phyloP scores from a whole-genome alignment of 2,329 filamentous ascomycete species.

The Microcyclosporella mali region DNA sequence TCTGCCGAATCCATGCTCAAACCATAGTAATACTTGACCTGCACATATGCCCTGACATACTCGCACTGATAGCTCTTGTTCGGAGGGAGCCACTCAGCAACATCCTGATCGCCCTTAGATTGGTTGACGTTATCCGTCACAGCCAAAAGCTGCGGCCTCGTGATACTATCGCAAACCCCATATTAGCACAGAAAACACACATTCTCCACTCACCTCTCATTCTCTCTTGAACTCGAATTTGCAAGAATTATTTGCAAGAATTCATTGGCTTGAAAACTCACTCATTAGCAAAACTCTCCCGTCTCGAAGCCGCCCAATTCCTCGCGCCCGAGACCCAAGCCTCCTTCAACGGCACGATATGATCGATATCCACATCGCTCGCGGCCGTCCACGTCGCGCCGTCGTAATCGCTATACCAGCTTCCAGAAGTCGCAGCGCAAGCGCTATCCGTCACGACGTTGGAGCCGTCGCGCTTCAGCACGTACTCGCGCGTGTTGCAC shows the following conservation, averaged over 20 bases:
- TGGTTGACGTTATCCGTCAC: slow-evolving; percentile 74
- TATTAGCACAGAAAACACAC: neutral
- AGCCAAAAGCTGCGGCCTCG: slow-evolving; percentile 68
- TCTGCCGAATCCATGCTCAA: slow-evolving; percentile 66
- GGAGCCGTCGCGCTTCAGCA: slow-evolving; percentile 67
- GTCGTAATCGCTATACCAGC: slow-evolving; percentile 68
- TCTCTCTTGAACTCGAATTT: no score
- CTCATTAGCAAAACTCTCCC: slow-evolving; percentile 61
- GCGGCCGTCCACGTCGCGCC: slow-evolving; percentile 63
- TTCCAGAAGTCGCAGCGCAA: slow-evolving; percentile 60
- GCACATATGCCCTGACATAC: slow-evolving; percentile 70
- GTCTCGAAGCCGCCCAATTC: slow-evolving; percentile 61
- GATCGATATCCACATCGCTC: slow-evolving; percentile 72
- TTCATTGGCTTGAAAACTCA: no score
- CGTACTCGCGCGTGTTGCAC: slow-evolving; percentile 54
- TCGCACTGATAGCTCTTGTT: slow-evolving; percentile 67
- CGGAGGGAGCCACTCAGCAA: slow-evolving; percentile 71
- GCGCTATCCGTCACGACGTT: slow-evolving; percentile 52
- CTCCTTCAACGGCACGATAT: slow-evolving; percentile 64
- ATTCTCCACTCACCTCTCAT: no score
- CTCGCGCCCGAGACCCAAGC: slow-evolving; percentile 56
- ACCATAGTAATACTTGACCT: slow-evolving; percentile 67
- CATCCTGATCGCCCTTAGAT: slow-evolving; percentile 64
- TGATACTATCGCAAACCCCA: slow-evolving; percentile 52
- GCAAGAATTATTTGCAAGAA: no score